Percentiles rank a stretch among this genome's conserved stretches.
Conservation (phyloP, 2,329 filamentous ascomycete genomes). For the Akanthomyces uredinophilus region DNA sequence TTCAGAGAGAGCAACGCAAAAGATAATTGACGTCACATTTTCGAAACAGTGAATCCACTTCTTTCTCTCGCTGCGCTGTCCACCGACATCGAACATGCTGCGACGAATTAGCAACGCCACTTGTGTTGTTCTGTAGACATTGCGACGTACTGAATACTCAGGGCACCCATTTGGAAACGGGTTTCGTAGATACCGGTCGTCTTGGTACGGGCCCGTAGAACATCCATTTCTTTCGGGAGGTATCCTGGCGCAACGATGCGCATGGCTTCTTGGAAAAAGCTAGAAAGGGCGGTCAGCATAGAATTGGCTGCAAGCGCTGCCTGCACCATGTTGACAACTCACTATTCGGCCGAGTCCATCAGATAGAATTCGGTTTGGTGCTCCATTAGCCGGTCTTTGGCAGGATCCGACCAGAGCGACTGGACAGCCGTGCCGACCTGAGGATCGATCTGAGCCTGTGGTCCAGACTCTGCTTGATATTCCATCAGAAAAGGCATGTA, state of each 20-base stretch:
- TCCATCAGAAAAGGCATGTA: conserved; percentile 76
- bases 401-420: conserved; percentile 85
- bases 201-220: conserved; percentile 91
- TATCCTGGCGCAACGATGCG: conserved; percentile 83
- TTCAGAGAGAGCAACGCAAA: conserved; percentile 95
- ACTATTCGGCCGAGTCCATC: conserved; percentile 99
- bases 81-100: conserved; percentile 99
- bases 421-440: conserved; percentile 79
- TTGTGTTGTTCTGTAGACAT: not conserved
- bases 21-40: conserved; percentile 98
- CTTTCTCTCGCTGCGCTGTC: conserved; percentile 94
- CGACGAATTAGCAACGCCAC: not conserved
- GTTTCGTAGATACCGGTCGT: conserved; percentile 99
- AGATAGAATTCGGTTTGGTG: conserved; percentile 97
- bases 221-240: conserved; percentile 89
- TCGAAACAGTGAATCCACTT: conserved; percentile 99
- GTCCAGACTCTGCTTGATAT: conserved; percentile 86
- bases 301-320: not conserved
- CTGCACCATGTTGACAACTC: conserved; percentile 33
- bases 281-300: conserved; percentile 32
- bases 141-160: conserved; percentile 87
- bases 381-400: conserved; percentile 77
- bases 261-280: conserved; percentile 91
- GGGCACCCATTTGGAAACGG: conserved; percentile 94
- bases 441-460: conserved; percentile 75